Percentiles rank a stretch among this genome's conserved stretches.
Conservation (phyloP, 768 basidiomycete species). For the Suillus alpinus region DNA sequence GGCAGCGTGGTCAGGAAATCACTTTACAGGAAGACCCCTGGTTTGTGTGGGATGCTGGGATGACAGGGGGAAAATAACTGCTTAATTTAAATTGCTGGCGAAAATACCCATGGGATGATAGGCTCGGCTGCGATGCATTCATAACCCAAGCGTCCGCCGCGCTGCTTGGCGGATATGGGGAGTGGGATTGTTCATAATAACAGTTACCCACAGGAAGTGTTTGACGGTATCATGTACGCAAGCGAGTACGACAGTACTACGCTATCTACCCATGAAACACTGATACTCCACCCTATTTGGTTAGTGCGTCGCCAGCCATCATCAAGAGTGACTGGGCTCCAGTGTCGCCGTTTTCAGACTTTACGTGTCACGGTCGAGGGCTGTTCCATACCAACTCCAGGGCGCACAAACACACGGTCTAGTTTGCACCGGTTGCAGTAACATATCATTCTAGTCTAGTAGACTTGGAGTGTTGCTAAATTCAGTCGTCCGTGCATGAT, state of each 20-base stretch:
- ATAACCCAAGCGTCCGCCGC: background rate
- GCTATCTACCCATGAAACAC: too few relatives aligned
- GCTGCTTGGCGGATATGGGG: background rate
- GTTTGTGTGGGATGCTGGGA: conserved; percentile 18
- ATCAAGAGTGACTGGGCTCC: background rate
- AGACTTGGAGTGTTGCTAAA: background rate
- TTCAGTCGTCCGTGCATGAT: background rate
- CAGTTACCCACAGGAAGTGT: background rate
- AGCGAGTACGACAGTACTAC: background rate
- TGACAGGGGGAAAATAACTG: background rate
- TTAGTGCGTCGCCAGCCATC: background rate
- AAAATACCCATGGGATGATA: background rate
- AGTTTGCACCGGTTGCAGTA: background rate
- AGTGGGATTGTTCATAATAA: background rate
- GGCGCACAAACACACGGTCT: background rate
- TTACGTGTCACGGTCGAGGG: background rate
- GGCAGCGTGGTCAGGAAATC: background rate
- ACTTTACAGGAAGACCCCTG: conserved; percentile 1
- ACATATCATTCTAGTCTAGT: background rate
- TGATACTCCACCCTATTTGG: background rate
- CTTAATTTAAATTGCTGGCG: background rate
- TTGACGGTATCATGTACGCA: background rate
- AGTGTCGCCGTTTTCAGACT: background rate
- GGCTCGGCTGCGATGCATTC: background rate
- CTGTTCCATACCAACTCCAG: background rate